Evolutionary conservation across 164 flowering plant species (phyloP).

Genomic region (Magnolia changhungtana): DNA sequence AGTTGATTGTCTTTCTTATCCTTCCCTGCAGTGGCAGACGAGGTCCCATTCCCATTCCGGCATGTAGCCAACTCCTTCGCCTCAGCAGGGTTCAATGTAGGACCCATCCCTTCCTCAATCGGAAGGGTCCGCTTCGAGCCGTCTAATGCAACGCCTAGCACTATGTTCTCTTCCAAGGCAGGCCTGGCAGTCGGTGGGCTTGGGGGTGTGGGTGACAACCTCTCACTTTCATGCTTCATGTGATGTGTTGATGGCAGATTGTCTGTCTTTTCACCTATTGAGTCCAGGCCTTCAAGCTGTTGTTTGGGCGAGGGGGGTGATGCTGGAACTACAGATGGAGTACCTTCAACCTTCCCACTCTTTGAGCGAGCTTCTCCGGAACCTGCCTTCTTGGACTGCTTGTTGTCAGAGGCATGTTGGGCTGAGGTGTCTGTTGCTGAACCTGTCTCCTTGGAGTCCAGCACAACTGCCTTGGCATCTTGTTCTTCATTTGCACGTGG

Average conservation of each 20-base stretch:
- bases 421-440: slow-evolving; percentile 12
- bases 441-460: slow-evolving; percentile 7
- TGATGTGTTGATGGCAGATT: background rate
- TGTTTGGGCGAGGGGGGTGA: background rate
- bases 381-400: slow-evolving; percentile 26
- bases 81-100: slow-evolving; percentile 30
- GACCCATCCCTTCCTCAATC: slow-evolving; percentile 55
- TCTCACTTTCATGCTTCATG: slow-evolving; percentile 1
- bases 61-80: slow-evolving; percentile 46
- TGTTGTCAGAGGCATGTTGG: slow-evolving; percentile 18
- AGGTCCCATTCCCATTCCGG: slow-evolving; percentile 29
- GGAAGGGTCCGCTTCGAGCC: slow-evolving; percentile 75
- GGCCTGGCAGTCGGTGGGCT: slow-evolving; percentile 26
- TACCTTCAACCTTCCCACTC: background rate
- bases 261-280: slow-evolving; percentile 5
- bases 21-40: slow-evolving; percentile 20
- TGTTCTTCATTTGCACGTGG: slow-evolving; percentile 41
- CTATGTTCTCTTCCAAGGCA: slow-evolving; percentile 61
- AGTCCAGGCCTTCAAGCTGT: slow-evolving; percentile 10
- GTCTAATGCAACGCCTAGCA: slow-evolving; percentile 72
- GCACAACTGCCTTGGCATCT: slow-evolving; percentile 12
- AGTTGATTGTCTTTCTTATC: slow-evolving; percentile 38
- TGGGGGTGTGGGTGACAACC: slow-evolving; percentile 15
- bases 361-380: slow-evolving; percentile 15
- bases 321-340: slow-evolving; percentile 2